Conservation (phyloP, 805 yeast genomes). For the Tetrapisispora arboricola region DNA sequence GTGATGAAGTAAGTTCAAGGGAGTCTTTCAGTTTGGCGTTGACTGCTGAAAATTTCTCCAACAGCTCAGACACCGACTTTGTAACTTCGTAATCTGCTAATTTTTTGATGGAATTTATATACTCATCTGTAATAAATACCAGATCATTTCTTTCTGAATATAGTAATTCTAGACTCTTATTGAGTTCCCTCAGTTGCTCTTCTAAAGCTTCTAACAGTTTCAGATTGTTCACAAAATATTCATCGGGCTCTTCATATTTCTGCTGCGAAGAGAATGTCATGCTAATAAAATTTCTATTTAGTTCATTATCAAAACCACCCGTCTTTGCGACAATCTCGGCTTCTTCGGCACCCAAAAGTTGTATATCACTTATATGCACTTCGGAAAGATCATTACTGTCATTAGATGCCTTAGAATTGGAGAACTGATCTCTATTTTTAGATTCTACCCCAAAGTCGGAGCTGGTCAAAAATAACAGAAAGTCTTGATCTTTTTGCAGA, state of each 20-base stretch:
- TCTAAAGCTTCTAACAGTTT: constrained; percentile 63
- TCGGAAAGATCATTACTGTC: constrained; percentile 31
- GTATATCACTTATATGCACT: constrained; percentile 23
- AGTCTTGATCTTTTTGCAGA: constrained; percentile 62
- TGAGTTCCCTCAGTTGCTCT: constrained; percentile 54
- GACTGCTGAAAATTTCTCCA: constrained; percentile 59
- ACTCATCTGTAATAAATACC: constrained; percentile 56
- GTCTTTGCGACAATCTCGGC: constrained; percentile 16
- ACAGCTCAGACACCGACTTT: constrained; percentile 48
- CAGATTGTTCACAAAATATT: constrained; percentile 60
- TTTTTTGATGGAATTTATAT: constrained; percentile 44
- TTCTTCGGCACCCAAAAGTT: constrained; percentile 24
- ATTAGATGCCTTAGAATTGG: constrained; percentile 42
- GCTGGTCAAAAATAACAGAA: constrained; percentile 63
- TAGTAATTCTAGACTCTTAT: constrained; percentile 61
- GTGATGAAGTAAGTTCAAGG: constrained; percentile 65
- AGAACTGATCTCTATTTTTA: constrained; percentile 55
- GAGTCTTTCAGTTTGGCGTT: constrained; percentile 63
- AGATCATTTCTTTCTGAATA: constrained; percentile 67
- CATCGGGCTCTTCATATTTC: constrained; percentile 67
- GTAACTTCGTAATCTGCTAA: constrained; percentile 68
- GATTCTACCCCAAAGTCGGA: constrained; percentile 57
- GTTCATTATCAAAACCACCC: constrained; percentile 37
- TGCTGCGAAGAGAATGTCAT: constrained; percentile 54
- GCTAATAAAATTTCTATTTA: constrained; percentile 55